Conservation (phyloP, 345 rosid genomes). For the Hibiscus syriacus region DNA sequence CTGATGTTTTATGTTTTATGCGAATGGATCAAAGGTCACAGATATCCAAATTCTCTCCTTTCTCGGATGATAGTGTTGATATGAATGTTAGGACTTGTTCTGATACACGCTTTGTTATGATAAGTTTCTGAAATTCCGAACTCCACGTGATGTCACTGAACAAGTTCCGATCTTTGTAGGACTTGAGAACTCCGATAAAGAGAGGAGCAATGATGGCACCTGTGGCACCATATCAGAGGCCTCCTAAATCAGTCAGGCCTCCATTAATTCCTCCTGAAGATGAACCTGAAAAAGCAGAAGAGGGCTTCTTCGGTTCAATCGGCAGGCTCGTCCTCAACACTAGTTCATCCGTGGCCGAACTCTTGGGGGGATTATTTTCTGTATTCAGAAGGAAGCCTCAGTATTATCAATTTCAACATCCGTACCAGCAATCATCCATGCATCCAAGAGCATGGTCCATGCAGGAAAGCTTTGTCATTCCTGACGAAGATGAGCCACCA, state of each 20-base stretch:
- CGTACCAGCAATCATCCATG: conserved; percentile 30
- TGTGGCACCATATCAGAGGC: conserved; percentile 63
- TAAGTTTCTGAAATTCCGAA: not conserved
- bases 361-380: conserved; percentile 39
- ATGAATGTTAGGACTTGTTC: not conserved
- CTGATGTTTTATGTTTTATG: not conserved
- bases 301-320: conserved; percentile 63
- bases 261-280: conserved; percentile 63
- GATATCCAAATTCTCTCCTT: not conserved
- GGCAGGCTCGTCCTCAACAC: conserved; percentile 67
- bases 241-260: conserved; percentile 52
- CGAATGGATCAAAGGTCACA: not conserved
- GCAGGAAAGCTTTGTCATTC: conserved; percentile 78
- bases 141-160: not conserved
- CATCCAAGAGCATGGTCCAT: conserved; percentile 51
- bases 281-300: conserved; percentile 56
- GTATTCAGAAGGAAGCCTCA: conserved; percentile 38
- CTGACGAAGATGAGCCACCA: conserved; percentile 75
- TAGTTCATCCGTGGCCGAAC: conserved; percentile 57
- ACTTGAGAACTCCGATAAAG: conserved; percentile 32
- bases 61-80: not conserved
- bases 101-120: not conserved
- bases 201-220: conserved; percentile 43
- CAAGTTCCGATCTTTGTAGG: conserved; percentile 26
- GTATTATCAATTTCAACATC: conserved; percentile 32